Evolutionary conservation across 495 filamentous ascomycete species (phyloP).

Genomic region (Daldinia childiae): DNA sequence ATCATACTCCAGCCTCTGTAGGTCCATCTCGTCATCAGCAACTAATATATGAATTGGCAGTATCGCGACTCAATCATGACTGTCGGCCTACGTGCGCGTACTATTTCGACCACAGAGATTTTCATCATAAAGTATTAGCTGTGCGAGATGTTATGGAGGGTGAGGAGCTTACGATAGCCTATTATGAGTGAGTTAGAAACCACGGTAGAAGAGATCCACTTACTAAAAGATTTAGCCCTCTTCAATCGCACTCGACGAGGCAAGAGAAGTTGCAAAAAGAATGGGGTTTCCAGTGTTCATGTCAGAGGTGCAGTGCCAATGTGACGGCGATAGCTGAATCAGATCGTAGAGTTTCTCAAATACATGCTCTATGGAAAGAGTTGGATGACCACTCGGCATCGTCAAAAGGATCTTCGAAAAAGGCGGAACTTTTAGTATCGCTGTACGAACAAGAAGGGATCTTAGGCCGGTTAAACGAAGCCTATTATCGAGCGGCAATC

Average conservation of each 20-base stretch:
- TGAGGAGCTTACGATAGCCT: constrained; percentile 53
- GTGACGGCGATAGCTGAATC: constrained; percentile 40
- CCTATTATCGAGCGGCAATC: constrained; percentile 50
- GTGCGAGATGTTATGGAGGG: constrained; percentile 47
- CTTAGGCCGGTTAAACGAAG: constrained; percentile 48
- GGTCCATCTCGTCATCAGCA: neutral
- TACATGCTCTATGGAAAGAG: constrained; percentile 42
- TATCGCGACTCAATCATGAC: constrained; percentile 57
- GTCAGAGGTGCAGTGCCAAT: constrained; percentile 45
- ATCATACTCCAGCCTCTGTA: neutral
- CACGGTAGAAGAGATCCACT: neutral
- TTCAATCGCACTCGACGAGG: constrained; percentile 42
- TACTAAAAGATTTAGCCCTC: constrained; percentile 39
- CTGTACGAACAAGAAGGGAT: constrained; percentile 53
- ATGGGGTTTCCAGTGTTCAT: constrained; percentile 56
- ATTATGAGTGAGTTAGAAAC: constrained; percentile 49
- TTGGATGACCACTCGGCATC: constrained; percentile 40
- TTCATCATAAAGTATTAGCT: constrained; percentile 52
- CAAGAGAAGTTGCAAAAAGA: constrained; percentile 40
- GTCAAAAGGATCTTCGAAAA: constrained; percentile 43
- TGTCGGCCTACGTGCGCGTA: constrained; percentile 58
- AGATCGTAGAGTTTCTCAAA: constrained; percentile 47
- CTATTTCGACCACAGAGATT: constrained; percentile 48
- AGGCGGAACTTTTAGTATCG: constrained; percentile 51
- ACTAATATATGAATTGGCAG: constrained; percentile 28